Conservation (phyloP, 306 rosid genomes). For the Cicer bijugum region DNA sequence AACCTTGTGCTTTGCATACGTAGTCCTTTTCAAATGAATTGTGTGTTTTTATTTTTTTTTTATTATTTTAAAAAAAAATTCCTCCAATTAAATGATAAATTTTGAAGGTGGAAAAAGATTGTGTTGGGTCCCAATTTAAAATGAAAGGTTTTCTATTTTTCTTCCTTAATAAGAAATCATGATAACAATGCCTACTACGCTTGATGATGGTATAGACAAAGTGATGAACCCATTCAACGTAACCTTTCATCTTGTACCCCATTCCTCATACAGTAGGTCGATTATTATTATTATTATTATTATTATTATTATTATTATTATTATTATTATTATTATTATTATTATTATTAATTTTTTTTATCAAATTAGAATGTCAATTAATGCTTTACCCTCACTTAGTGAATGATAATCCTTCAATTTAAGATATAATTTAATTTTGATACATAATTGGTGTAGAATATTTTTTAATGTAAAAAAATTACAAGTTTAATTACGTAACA, state of each 20-base stretch:
- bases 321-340: neutral
- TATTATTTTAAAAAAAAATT: too few species aligned
- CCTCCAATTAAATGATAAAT: neutral
- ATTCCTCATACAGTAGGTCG: conserved; percentile 8
- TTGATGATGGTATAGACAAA: conserved; percentile 14
- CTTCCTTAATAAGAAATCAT: conserved; percentile 31
- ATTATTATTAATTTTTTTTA: neutral
- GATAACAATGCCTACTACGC: neutral
- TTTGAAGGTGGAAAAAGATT: neutral
- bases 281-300: neutral
- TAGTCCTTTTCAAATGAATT: too few species aligned
- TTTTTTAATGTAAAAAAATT: too few species aligned
- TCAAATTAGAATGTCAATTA: conserved; percentile 24
- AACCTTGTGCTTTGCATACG: too few species aligned
- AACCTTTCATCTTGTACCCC: conserved; percentile 9
- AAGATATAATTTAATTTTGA: too few species aligned
- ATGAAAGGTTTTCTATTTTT: conserved; percentile 4
- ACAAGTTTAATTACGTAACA: too few species aligned
- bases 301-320: neutral
- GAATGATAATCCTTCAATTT: too few species aligned
- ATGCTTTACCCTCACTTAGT: neutral
- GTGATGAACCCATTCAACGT: conserved; percentile 22
- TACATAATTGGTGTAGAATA: too few species aligned
- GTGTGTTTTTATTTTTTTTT: too few species aligned
- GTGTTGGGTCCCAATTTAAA: neutral